Base-by-base conservation (phyloP, 352 stramenopile genomes). In the Pythium biforme region DNA sequence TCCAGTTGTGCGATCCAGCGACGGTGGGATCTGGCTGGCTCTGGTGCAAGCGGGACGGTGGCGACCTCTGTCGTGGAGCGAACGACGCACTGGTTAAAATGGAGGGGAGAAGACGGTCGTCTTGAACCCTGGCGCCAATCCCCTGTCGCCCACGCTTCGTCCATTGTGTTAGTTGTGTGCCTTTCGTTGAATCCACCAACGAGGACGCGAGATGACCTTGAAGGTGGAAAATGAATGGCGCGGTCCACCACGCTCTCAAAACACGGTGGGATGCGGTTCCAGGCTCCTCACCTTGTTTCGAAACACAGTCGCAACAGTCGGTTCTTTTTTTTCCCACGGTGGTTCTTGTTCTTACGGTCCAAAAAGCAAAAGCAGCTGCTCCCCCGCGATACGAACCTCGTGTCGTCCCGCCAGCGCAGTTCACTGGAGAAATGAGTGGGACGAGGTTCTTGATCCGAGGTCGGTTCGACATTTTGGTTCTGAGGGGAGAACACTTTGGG, bases 391-490 rank as follows among this genome's bases (percentile, higher is more conserved):
- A 62, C 31, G 43, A 37, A 62, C 55, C 43, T 37, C 9, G 0
- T 25, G n/a, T 25, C 12, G 10, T 31, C 37, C 31, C 3, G 4
- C 26, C 41, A 27, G 8, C 14, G 6, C 15, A 4, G 26, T 34
- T 23, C 19, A 40, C 9, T 40, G 8, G 34, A 40, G 34, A 40
- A 40, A 40, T 40, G 34, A 17, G 14, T 17, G 12, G 34, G 34
- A 40, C 12, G 34, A 40, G 34, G 55, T 62, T 47, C 55, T 48
- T 62, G 29, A 55, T 49, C 45, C 55, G 20, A 62, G 55, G 55
- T 23, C 14, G 17, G 22, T 49, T 55, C 45, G 29, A 55, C 27
- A 40, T 54, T 55, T 54, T 41, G 26, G n/a, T 27, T 50, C 40
- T 47, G 40, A n/a, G n/a, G 40, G 40, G 40, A 47, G 17, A 47